Evolutionary conservation across 352 stramenopile species (phyloP).

Genomic region (Globisporangium lucens): DNA sequence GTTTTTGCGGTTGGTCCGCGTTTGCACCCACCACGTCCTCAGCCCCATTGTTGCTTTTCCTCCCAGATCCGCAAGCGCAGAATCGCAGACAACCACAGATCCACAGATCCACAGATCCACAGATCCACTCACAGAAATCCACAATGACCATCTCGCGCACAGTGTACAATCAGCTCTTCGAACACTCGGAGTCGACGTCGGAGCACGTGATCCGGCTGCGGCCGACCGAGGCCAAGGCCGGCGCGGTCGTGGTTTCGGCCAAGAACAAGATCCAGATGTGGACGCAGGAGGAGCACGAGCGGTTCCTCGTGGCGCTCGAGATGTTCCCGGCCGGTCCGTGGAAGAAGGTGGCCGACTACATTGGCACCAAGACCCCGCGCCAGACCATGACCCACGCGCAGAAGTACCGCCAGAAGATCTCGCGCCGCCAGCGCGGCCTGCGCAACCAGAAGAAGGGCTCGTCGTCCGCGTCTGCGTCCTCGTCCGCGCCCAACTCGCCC

Average conservation of each 20-base stretch:
- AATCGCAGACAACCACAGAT: background rate
- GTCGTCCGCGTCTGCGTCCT: background rate
- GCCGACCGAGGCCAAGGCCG: conserved; percentile 75
- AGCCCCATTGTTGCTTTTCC: conserved; percentile 19
- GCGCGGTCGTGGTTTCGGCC: conserved; percentile 69
- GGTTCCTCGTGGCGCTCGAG: conserved; percentile 79
- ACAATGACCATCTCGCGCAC: conserved; percentile 74
- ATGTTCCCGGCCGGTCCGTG: conserved; percentile 82
- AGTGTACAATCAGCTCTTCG: conserved; percentile 85
- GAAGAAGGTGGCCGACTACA: conserved; percentile 85
- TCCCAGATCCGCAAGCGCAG: background rate
- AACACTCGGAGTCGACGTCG: conserved; percentile 37
- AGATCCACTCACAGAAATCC: background rate
- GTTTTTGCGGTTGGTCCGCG: background rate
- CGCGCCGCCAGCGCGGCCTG: conserved; percentile 62
- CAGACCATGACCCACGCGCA: conserved; percentile 92
- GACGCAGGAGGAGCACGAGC: conserved; percentile 84
- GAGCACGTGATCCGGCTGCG: conserved; percentile 72
- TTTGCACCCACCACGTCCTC: background rate
- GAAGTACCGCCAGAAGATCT: conserved; percentile 85
- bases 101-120: background rate
- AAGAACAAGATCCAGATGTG: conserved; percentile 87
- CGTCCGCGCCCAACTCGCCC: conserved; percentile 14
- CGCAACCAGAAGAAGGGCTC: conserved; percentile 71
- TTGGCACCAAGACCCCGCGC: conserved; percentile 84